Evolutionary conservation across 768 basidiomycete genomes (phyloP).

Genomic region (Termitomyces sp.): DNA sequence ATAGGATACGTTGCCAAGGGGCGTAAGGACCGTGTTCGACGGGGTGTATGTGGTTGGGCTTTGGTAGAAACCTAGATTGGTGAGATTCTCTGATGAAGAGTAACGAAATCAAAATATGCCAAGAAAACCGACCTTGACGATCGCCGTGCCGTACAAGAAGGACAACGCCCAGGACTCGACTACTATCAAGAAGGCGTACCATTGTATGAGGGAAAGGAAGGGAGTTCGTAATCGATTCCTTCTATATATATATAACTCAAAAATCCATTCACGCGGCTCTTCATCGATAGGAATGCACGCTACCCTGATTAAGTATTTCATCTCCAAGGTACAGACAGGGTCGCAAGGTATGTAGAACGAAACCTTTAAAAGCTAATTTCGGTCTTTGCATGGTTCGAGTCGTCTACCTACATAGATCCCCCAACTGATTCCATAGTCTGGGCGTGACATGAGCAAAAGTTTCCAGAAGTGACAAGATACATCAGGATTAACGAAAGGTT

Average conservation of each 20-base stretch:
- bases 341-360: not conserved
- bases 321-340: not conserved
- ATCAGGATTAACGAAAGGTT: not conserved
- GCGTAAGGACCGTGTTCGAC: constrained; percentile 53
- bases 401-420: constrained; percentile 17
- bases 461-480: not conserved
- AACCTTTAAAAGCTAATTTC: too few species aligned
- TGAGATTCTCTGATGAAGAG: not conserved
- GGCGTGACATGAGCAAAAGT: not conserved
- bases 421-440: constrained; percentile 32
- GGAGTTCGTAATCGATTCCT: too few species aligned
- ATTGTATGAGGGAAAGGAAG: constrained; percentile 1
- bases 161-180: constrained; percentile 47
- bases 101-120: not conserved
- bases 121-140: constrained; percentile 32
- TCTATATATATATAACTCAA: not conserved
- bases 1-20: constrained; percentile 54
- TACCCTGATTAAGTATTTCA: not conserved
- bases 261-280: not conserved
- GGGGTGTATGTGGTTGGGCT: constrained; percentile 51
- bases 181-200: constrained; percentile 21
- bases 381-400: not conserved
- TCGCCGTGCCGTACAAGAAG: constrained; percentile 56
- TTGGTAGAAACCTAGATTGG: constrained; percentile 54
- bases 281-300: not conserved